These are phyloP conservation scores for Tulasnella calospora DNA, from an alignment of 768 basidiomycete species.

Conservation along the genomic window DNA sequence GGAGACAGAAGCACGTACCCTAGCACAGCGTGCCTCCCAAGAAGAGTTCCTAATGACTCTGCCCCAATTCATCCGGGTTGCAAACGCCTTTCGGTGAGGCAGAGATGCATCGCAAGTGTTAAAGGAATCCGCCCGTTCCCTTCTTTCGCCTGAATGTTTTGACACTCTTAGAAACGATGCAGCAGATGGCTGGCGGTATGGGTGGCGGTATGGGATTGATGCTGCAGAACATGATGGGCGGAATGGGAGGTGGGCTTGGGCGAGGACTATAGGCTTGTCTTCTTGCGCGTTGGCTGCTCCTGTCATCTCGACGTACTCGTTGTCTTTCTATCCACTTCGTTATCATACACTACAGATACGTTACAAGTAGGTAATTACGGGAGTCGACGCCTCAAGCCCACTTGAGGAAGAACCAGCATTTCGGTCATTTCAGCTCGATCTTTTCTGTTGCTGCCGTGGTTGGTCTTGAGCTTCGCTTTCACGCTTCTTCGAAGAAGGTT, in stretches of 20 bases:
- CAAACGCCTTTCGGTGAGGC: constrained; percentile 41
- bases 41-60: background rate
- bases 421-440: background rate
- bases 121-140: background rate
- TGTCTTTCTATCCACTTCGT: too few relatives aligned
- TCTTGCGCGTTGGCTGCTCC: too few relatives aligned
- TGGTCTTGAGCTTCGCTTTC: constrained; percentile 27
- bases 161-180: constrained; percentile 80
- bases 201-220: constrained; percentile 37
- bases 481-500: constrained; percentile 43
- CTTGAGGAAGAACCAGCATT: background rate
- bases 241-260: constrained; percentile 22
- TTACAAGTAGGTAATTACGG: background rate
- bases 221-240: constrained; percentile 31
- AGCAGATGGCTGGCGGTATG: constrained; percentile 60
- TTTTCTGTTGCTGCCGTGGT: constrained; percentile 6
- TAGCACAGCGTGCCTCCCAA: background rate
- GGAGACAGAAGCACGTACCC: background rate
- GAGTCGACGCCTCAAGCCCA: background rate
- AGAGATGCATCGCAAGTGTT: constrained; percentile 79
- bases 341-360: background rate
- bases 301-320: too few relatives aligned
- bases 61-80: background rate
- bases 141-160: constrained; percentile 26
- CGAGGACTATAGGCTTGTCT: background rate